phyloP scores from a whole-genome alignment of 306 rosid genomes.

The Elaeagnus macrophylla region DNA sequence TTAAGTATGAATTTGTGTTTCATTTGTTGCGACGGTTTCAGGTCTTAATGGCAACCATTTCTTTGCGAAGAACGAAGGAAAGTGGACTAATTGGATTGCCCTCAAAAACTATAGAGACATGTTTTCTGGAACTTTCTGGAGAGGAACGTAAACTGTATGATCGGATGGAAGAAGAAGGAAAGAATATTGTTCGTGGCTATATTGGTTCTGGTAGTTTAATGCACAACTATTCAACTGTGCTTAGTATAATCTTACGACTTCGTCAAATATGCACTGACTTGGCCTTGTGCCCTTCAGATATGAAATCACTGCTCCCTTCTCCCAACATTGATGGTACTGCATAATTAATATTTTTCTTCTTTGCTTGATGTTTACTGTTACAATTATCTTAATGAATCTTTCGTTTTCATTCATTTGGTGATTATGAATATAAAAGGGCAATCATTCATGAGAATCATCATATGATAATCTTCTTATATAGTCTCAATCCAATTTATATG shows the following conservation, averaged over 20 bases:
- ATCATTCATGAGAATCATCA: too few species aligned
- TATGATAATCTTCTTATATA: too few species aligned
- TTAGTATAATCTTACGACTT: constrained; percentile 55
- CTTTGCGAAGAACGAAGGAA: constrained; percentile 72
- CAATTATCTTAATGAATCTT: too few species aligned
- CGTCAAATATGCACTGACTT: constrained; percentile 72
- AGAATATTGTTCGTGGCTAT: constrained; percentile 21
- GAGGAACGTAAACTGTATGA: constrained; percentile 72
- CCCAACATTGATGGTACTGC: constrained; percentile 53
- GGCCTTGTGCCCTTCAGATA: constrained; percentile 57
- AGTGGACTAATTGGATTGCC: constrained; percentile 54
- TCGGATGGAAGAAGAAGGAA: constrained; percentile 35
- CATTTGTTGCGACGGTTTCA: constrained; percentile 14
- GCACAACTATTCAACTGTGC: constrained; percentile 38
- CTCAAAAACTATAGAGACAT: constrained; percentile 51
- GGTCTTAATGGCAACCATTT: constrained; percentile 67
- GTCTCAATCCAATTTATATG: too few species aligned
- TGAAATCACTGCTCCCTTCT: constrained; percentile 34
- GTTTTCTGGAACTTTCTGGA: constrained; percentile 46
- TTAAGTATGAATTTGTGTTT: too few species aligned
- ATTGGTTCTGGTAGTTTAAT: constrained; percentile 13
- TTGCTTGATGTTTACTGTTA: neutral
- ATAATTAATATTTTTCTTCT: neutral
- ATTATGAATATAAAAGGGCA: too few species aligned
- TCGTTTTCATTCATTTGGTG: too few species aligned